Base-by-base conservation (phyloP, 352 stramenopile species). In the Globisporangium paroecandrum region DNA sequence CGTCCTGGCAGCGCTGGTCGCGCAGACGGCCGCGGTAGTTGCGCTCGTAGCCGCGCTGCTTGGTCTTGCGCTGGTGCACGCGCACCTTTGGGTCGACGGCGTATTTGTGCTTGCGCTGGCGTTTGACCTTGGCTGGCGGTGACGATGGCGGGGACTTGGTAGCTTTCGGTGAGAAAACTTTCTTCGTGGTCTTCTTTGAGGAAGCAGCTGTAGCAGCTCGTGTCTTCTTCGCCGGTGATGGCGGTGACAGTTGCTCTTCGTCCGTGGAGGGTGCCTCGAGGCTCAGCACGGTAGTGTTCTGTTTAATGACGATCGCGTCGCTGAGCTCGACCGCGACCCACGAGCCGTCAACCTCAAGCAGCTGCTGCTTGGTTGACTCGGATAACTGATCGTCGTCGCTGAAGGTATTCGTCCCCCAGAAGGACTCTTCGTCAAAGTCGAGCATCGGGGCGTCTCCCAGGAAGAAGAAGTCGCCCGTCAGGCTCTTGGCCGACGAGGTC, bases 11-110 rank as follows among this genome's bases (percentile, higher is more conserved):
- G 13, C 64, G 56, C 57, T 69, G 46, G 41, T 43, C 36, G 32
- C 25, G 51, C 18, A 69, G 41, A 15, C 64, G 55, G 2, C 32
- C 41, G 22, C 64, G 64, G 47, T 69, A 69, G 13, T 24, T 43
- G 41, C 64, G 55, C 32, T 69, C 64, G 56, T 69, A 69, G 29
- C 64, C 64, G 8, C 64, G 64, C 47, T 69, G 64, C 27, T 68
- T 65, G 60, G 20, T 46, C 60, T 65, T 65, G 60, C 60, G 60
- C 46, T 58, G 46, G 43, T 43, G 8, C 27, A 65, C 60, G n/a
- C 58, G 58, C 58, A 9, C 20, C 9, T 20, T 38, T 5, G 58
- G 58, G 22, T 63, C 58, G 0, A 47, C 18, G 3, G 55, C 29
- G n/a, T 22, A 10, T 55, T 41, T 54, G n/a, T n/a, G 20, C 10